Base-by-base conservation (phyloP, 768 basidiomycete species). In the Suillus placidus region DNA sequence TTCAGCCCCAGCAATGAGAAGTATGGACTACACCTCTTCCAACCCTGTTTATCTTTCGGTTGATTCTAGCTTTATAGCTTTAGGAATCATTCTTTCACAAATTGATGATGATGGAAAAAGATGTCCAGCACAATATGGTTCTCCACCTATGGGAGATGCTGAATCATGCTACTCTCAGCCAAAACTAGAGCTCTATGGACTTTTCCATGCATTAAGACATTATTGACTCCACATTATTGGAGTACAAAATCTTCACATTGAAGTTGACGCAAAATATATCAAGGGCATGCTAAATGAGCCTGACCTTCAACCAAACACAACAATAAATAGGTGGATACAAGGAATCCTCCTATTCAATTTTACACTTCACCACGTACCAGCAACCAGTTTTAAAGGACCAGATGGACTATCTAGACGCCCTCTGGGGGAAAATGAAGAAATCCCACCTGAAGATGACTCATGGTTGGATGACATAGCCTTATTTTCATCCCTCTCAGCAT, bases 201-300 rank as follows among this genome's bases (percentile, higher is more conserved):
- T 42, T 18, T 42, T 42, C 42, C 16, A 6, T 7, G 42, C 42
- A 18, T 6, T 42, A 7, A 0, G 73, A 42, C 71, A 72, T 62
- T 77, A 80, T 51, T 54, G 71, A 4, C 26, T 80, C 0, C 71
- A 78, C 45, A 37, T 81, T 8, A 61, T 76, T 55, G 77, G 77
- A 23, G 67, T 74, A 0, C 67, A 70, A 35, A 77, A 73, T 2
- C 66, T 83, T 0, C 60, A 69, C 20, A 71, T 83, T 0, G 79
- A 82, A 68, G 77, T 79, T 0, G 80, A 83, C 67, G 80, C 81
- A 0, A 70, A 78, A 45, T 82, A 80, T 64, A 80, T 83, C 4
- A 78, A 78, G 63, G 79, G 77, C 37, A 83, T 82, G 80, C 60
- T 83, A 2, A 79, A 81, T 60, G 64, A 77, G n/a, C 80, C 81